A percentile compares a stretch with the other conserved stretches of the same genome.
Evolutionary conservation across 768 basidiomycete genomes (phyloP).

Genomic region (Harrya chromipes): DNA sequence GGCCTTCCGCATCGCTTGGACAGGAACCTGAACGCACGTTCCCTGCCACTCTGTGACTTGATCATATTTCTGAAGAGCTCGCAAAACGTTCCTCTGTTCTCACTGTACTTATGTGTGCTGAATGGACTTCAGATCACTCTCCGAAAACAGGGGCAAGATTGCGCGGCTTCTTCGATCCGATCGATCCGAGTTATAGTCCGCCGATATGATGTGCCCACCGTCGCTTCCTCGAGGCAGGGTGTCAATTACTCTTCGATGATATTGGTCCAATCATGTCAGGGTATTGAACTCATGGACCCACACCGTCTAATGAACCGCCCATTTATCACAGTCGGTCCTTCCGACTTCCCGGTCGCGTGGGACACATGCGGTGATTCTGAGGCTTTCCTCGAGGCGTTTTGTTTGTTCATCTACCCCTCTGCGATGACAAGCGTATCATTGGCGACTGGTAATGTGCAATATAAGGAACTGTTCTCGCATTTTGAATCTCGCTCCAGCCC

Average conservation of each 20-base stretch:
- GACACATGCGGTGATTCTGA: constrained; percentile 18
- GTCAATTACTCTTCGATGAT: background rate
- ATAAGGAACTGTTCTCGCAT: background rate
- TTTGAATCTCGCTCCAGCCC: background rate
- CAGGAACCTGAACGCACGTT: no score
- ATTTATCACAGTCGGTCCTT: background rate
- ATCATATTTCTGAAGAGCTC: no score
- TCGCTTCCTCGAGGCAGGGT: constrained; percentile 12
- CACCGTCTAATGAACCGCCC: constrained; percentile 1
- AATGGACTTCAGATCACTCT: no score
- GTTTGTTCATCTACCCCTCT: constrained; percentile 4
- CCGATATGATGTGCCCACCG: background rate
- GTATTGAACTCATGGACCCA: background rate
- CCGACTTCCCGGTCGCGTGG: constrained; percentile 15
- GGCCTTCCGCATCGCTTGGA: no score
- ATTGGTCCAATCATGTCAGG: constrained; percentile 6
- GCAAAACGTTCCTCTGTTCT: no score
- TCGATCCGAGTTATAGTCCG: background rate
- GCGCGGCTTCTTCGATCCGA: background rate
- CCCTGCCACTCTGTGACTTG: no score
- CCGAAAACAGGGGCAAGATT: background rate
- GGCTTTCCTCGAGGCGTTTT: constrained; percentile 11
- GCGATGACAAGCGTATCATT: background rate
- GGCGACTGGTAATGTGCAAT: constrained; percentile 1
- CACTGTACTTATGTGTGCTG: no score